Conservation (phyloP, 177 flowering plant species). For the Tripterygium wilfordii region DNA sequence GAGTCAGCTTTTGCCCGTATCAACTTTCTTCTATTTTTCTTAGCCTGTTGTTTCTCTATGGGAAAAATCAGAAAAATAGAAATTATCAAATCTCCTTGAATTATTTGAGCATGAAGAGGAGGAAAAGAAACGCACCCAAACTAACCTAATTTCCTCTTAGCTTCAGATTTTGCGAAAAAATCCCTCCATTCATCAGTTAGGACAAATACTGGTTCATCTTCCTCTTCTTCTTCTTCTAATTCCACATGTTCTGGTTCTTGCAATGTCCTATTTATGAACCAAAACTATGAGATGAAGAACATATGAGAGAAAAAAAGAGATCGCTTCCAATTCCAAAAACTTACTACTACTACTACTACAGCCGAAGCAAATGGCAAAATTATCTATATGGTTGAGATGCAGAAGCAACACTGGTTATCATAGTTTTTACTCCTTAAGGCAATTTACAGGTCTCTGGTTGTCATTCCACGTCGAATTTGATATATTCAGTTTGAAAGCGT, state of each 20-base stretch:
- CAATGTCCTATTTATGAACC: constrained; percentile 4
- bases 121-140: not conserved
- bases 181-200: constrained; percentile 78
- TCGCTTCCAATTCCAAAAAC: too few relatives aligned
- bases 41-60: constrained; percentile 40
- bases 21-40: too few relatives aligned
- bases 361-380: too few relatives aligned
- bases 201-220: constrained; percentile 56
- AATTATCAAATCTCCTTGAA: too few relatives aligned
- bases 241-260: constrained; percentile 8
- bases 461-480: not conserved
- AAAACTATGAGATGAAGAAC: not conserved
- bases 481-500: not conserved
- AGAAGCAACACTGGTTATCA: too few relatives aligned
- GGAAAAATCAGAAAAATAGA: too few relatives aligned
- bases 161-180: constrained; percentile 74
- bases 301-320: not conserved
- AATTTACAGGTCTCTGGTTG: too few relatives aligned
- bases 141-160: constrained; percentile 45
- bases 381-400: too few relatives aligned
- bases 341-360: too few relatives aligned
- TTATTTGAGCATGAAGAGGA: not conserved
- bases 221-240: constrained; percentile 35
- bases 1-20: too few relatives aligned
- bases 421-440: too few relatives aligned